phyloP scores from a whole-genome alignment of 2,329 filamentous ascomycete species.

The Trichoderma gracile region DNA sequence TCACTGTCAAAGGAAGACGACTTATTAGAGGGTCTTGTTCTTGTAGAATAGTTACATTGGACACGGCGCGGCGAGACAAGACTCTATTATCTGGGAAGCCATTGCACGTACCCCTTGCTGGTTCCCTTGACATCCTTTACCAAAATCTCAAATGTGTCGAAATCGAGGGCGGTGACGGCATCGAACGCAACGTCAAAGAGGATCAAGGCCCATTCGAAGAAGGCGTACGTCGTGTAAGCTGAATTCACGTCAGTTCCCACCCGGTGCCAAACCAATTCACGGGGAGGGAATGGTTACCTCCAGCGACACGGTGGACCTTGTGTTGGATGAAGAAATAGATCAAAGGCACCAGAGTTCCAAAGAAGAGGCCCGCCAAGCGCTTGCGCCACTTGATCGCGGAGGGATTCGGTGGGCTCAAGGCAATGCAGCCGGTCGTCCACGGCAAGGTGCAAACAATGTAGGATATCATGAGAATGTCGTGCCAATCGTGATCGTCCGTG shows the following conservation, averaged over 20 bases:
- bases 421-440: constrained; percentile 90
- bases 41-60: constrained; percentile 35
- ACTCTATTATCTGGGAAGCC: constrained; percentile 78
- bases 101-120: constrained; percentile 97
- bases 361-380: constrained; percentile 79
- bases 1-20: constrained; percentile 44
- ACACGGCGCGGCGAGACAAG: constrained; percentile 35
- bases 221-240: constrained; percentile 97
- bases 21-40: constrained; percentile 48
- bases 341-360: constrained; percentile 83
- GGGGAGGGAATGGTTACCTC: constrained; percentile 63
- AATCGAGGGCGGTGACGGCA: constrained; percentile 90
- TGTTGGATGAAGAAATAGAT: constrained; percentile 99
- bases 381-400: constrained; percentile 86
- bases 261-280: not conserved
- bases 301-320: constrained; percentile 90
- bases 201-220: constrained; percentile 96
- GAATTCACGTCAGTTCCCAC: constrained; percentile 19
- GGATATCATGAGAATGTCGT: constrained; percentile 99
- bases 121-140: constrained; percentile 85
- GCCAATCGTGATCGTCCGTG: constrained; percentile 97
- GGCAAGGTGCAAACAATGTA: constrained; percentile 93
- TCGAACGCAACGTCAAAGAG: constrained; percentile 96
- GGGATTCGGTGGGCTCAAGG: constrained; percentile 81
- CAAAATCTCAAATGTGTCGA: constrained; percentile 81